Percentiles rank a stretch among this genome's conserved stretches.
Conservation (phyloP, 176 grass and related monocot genomes). For the Elaeis guineensis region DNA sequence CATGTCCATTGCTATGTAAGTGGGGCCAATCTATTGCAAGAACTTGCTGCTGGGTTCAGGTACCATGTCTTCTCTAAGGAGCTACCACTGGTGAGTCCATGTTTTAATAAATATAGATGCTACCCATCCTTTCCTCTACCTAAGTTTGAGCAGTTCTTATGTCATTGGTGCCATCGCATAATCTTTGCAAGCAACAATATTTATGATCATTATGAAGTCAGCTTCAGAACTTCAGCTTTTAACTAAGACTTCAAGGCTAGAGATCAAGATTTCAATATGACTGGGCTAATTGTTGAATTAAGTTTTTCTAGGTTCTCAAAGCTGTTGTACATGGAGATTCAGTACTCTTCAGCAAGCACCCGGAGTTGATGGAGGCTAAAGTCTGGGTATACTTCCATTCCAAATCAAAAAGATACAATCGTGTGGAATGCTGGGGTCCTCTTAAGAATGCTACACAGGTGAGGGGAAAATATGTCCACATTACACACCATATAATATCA, state of each 20-base stretch:
- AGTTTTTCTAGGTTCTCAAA: constrained; percentile 50
- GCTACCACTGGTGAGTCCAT: constrained; percentile 54
- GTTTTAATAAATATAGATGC: neutral
- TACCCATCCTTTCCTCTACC: too few relatives aligned
- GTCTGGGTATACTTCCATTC: constrained; percentile 95
- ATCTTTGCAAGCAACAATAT: too few relatives aligned
- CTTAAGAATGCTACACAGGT: constrained; percentile 58
- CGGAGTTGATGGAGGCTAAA: constrained; percentile 75
- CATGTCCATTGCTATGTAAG: constrained; percentile 97
- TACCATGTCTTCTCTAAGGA: constrained; percentile 95
- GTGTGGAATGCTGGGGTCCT: constrained; percentile 85
- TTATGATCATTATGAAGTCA: too few relatives aligned
- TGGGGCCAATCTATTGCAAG: constrained; percentile 75
- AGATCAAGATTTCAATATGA: neutral
- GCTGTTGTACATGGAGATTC: constrained; percentile 77
- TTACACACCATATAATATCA: neutral
- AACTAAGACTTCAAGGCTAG: too few relatives aligned
- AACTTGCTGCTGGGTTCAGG: constrained; percentile 62
- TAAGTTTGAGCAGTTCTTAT: too few relatives aligned
- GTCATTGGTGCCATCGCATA: too few relatives aligned
- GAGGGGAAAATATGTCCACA: neutral
- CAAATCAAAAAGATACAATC: constrained; percentile 54
- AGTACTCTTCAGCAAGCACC: constrained; percentile 45
- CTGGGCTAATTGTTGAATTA: constrained; percentile 1
- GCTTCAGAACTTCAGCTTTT: too few relatives aligned